Evolutionary conservation across 1,139 yeast species (phyloP).

Genomic region (Scheffersomyces stambukii): DNA sequence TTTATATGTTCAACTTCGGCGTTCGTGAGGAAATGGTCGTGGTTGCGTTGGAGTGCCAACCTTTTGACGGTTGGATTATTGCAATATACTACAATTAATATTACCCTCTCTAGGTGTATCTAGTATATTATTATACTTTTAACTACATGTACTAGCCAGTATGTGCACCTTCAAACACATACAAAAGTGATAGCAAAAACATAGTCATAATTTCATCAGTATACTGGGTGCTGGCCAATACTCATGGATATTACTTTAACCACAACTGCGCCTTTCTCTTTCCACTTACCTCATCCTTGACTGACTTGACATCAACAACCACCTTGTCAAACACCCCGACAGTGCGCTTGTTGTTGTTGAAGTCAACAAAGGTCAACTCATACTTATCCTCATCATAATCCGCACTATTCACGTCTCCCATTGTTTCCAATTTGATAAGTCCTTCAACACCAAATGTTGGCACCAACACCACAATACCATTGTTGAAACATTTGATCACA

Average conservation of each 20-base stretch:
- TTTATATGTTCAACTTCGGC: no score
- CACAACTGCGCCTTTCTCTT: slow-evolving; percentile 86
- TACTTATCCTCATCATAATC: slow-evolving; percentile 75
- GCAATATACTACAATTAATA: no score
- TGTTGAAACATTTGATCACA: slow-evolving; percentile 85
- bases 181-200: background rate
- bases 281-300: slow-evolving; percentile 83
- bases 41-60: no score
- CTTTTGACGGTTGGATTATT: background rate
- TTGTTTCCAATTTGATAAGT: slow-evolving; percentile 72
- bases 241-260: slow-evolving; percentile 31
- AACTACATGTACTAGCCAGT: background rate
- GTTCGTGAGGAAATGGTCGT: no score
- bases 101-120: no score
- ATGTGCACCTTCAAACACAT: no score
- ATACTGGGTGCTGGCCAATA: slow-evolving; percentile 1
- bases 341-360: slow-evolving; percentile 38
- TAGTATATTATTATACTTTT: background rate
- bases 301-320: slow-evolving; percentile 73
- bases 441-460: slow-evolving; percentile 99
- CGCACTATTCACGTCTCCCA: slow-evolving; percentile 65
- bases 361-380: slow-evolving; percentile 53
- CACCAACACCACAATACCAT: slow-evolving; percentile 91
- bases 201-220: slow-evolving; percentile 2
- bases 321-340: slow-evolving; percentile 85